phyloP scores from a whole-genome alignment of 768 basidiomycete genomes.

The Hericium erinaceus region DNA sequence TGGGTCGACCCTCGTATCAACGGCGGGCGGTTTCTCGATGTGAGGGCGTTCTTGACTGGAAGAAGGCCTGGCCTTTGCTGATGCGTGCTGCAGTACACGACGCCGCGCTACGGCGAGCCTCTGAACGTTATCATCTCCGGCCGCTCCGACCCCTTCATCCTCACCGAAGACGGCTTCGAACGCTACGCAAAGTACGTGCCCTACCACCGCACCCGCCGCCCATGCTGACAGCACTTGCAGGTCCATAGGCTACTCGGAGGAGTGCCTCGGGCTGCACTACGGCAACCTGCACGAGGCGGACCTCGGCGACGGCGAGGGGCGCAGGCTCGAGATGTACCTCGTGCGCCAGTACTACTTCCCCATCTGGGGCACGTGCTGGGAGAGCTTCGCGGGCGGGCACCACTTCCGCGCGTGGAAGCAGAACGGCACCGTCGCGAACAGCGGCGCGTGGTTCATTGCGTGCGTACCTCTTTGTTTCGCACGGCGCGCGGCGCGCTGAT shows the following conservation, averaged over 20 bases:
- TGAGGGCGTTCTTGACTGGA: constrained; percentile 25
- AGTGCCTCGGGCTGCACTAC: constrained; percentile 73
- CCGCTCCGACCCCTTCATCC: constrained; percentile 68
- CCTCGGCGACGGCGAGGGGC: constrained; percentile 74
- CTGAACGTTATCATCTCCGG: constrained; percentile 78
- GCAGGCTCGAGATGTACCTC: constrained; percentile 58
- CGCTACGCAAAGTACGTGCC: constrained; percentile 53
- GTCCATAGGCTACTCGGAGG: constrained; percentile 74
- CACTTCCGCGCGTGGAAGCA: constrained; percentile 89
- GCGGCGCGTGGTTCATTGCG: constrained; percentile 83
- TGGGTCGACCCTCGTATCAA: constrained; percentile 63
- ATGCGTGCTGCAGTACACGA: constrained; percentile 45
- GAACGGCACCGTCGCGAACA: constrained; percentile 64
- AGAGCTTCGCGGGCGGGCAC: constrained; percentile 77
- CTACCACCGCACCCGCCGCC: background rate
- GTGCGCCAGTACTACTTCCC: constrained; percentile 75
- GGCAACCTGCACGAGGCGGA: constrained; percentile 72
- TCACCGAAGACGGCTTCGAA: constrained; percentile 65
- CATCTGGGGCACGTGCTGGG: constrained; percentile 81
- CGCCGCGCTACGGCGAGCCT: constrained; percentile 62
- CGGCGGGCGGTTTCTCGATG: constrained; percentile 72
- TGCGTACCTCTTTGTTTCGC: background rate
- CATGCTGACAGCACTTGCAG: constrained; percentile 23
- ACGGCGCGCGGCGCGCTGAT: background rate
- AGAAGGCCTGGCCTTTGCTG: background rate